Evolutionary conservation across 2,329 filamentous ascomycete species (phyloP).

Genomic region (Aaosphaeria pasadenensis): DNA sequence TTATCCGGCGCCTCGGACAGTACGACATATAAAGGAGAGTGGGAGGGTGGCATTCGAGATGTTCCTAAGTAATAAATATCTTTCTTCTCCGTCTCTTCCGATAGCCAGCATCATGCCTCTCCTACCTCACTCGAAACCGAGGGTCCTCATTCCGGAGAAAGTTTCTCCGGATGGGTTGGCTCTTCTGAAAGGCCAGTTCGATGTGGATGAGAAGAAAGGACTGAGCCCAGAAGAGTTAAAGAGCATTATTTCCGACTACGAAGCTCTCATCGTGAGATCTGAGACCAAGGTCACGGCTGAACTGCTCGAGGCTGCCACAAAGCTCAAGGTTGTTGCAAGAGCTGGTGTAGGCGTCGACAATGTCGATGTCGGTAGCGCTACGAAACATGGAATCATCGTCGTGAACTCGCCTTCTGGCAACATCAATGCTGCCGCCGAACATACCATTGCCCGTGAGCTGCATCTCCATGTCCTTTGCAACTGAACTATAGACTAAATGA

Average conservation of each 20-base stretch:
- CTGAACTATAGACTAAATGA: too few species aligned
- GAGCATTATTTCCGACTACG: conserved; percentile 66
- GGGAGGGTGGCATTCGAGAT: not conserved
- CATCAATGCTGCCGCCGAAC: conserved; percentile 76
- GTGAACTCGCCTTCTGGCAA: conserved; percentile 79
- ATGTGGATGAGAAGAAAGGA: conserved; percentile 66
- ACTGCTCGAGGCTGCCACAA: conserved; percentile 63
- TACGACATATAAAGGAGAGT: conserved; percentile 7
- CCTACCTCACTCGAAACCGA: conserved; percentile 35
- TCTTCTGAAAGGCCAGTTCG: conserved; percentile 62
- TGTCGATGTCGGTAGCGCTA: conserved; percentile 72
- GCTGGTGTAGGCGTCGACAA: conserved; percentile 81
- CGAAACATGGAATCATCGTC: conserved; percentile 70
- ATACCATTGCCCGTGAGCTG: conserved; percentile 59
- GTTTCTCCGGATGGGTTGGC: conserved; percentile 75
- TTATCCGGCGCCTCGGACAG: conserved; percentile 1
- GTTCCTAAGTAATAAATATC: not conserved
- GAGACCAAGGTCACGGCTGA: conserved; percentile 75
- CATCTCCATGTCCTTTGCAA: conserved; percentile 33
- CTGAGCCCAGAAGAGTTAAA: conserved; percentile 63
- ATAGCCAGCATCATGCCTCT: conserved; percentile 26
- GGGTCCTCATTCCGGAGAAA: conserved; percentile 74
- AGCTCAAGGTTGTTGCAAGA: conserved; percentile 73
- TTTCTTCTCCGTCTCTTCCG: not conserved
- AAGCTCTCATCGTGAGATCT: conserved; percentile 75